Conservation (phyloP, 345 rosid genomes). For the Aurinia saxatilis region DNA sequence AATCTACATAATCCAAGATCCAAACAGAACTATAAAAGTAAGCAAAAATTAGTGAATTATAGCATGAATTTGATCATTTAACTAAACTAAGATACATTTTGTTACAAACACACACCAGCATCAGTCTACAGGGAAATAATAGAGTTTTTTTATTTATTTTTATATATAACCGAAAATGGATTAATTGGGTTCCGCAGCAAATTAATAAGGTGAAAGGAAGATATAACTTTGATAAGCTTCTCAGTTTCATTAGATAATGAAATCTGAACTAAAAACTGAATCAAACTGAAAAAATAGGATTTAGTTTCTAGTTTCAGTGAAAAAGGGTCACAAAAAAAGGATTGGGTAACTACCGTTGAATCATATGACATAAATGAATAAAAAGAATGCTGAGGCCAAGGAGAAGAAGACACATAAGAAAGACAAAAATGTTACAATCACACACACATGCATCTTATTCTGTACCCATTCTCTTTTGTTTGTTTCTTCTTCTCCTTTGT, state of each 20-base stretch:
- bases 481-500: constrained; percentile 11
- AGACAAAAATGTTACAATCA: constrained; percentile 46
- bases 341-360: constrained; percentile 23
- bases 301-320: background rate
- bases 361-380: constrained; percentile 18
- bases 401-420: constrained; percentile 66
- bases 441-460: constrained; percentile 32
- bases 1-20: too few species aligned
- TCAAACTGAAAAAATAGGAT: constrained; percentile 12
- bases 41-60: too few species aligned
- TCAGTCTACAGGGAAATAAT: too few species aligned
- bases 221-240: background rate
- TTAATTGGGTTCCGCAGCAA: background rate
- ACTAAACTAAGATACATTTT: too few species aligned
- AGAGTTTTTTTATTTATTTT: too few species aligned
- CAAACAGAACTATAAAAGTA: too few species aligned
- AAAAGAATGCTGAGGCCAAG: constrained; percentile 42
- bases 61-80: too few species aligned
- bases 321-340: constrained; percentile 1
- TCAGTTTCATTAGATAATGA: background rate
- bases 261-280: constrained; percentile 5
- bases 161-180: background rate
- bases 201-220: background rate
- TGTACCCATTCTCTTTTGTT: constrained; percentile 29
- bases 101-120: too few species aligned